Conservation (phyloP, 2,329 filamentous ascomycete genomes). For the Colletotrichum sp. region DNA sequence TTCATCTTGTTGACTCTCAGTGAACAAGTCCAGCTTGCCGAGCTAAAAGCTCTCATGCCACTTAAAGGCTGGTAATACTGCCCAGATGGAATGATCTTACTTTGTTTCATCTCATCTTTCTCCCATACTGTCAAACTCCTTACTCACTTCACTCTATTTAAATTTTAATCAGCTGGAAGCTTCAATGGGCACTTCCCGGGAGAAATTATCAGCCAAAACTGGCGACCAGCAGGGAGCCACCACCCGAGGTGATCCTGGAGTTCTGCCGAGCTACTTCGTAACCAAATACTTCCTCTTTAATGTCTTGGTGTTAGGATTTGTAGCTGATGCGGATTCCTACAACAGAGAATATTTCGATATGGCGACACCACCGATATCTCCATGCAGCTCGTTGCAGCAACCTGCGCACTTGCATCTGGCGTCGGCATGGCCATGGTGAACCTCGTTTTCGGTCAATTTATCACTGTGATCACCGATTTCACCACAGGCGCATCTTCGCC, state of each 20-base stretch:
- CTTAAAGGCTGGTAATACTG: background rate
- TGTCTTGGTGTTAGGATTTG: too few species aligned
- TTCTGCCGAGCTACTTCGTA: too few species aligned
- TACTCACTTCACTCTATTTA: background rate
- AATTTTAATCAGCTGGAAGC: background rate
- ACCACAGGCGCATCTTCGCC: slow-evolving; percentile 28
- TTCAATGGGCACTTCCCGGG: background rate
- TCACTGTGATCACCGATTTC: slow-evolving; percentile 39
- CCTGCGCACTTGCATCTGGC: slow-evolving; percentile 40
- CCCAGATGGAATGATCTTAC: background rate
- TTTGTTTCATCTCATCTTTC: background rate
- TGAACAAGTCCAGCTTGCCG: background rate
- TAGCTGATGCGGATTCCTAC: background rate
- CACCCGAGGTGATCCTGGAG: fast-evolving
- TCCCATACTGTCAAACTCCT: background rate
- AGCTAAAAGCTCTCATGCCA: background rate
- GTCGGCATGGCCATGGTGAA: slow-evolving; percentile 41
- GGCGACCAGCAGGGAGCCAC: too few species aligned
- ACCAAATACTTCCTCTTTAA: too few species aligned
- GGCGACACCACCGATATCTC: slow-evolving; percentile 30
- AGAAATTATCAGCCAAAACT: background rate
- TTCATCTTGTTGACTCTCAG: background rate
- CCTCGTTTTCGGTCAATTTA: slow-evolving; percentile 41
- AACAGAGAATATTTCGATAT: slow-evolving; percentile 35
- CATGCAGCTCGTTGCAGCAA: slow-evolving; percentile 31